These are phyloP conservation scores for Rubia balearica DNA, from an alignment of 305 asterid species.

Conservation along the genomic window DNA sequence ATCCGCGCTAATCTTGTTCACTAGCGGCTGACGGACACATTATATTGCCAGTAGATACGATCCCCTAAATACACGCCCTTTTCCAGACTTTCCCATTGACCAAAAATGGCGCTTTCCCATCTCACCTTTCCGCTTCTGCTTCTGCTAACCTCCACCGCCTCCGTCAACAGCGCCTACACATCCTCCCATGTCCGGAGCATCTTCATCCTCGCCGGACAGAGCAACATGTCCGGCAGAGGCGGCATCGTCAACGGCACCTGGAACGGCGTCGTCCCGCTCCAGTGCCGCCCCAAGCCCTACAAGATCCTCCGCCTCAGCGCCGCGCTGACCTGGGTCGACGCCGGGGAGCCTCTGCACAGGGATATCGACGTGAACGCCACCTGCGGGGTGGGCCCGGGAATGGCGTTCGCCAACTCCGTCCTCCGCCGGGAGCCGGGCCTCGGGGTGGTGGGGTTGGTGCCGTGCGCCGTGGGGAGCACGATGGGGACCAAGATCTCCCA, in stretches of 20 bases:
- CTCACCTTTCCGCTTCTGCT: slow-evolving; percentile 16
- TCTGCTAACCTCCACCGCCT: slow-evolving; percentile 11
- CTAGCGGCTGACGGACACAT: background rate
- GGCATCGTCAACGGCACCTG: slow-evolving; percentile 27
- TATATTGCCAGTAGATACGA: background rate
- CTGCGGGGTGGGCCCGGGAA: slow-evolving; percentile 45
- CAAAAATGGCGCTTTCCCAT: background rate
- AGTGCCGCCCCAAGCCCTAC: slow-evolving; percentile 17
- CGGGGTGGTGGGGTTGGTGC: slow-evolving; percentile 35
- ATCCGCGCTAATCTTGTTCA: background rate
- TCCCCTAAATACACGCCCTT: background rate
- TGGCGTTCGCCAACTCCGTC: slow-evolving; percentile 39
- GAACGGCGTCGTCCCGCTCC: slow-evolving; percentile 26
- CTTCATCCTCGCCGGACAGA: slow-evolving; percentile 40
- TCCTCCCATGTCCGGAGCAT: slow-evolving; percentile 18
- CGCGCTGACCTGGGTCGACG: slow-evolving; percentile 24
- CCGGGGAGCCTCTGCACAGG: slow-evolving; percentile 37
- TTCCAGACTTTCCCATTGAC: background rate
- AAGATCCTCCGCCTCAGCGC: slow-evolving; percentile 27
- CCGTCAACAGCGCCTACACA: slow-evolving; percentile 5
- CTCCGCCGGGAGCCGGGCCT: slow-evolving; percentile 20
- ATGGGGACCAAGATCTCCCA: slow-evolving; percentile 28
- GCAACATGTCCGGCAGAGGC: slow-evolving; percentile 48
- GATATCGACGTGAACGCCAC: slow-evolving; percentile 31
- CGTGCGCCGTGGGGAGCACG: slow-evolving; percentile 33